Base-by-base conservation (phyloP, 257 asterid species). In the Solanum bulbocastanum region DNA sequence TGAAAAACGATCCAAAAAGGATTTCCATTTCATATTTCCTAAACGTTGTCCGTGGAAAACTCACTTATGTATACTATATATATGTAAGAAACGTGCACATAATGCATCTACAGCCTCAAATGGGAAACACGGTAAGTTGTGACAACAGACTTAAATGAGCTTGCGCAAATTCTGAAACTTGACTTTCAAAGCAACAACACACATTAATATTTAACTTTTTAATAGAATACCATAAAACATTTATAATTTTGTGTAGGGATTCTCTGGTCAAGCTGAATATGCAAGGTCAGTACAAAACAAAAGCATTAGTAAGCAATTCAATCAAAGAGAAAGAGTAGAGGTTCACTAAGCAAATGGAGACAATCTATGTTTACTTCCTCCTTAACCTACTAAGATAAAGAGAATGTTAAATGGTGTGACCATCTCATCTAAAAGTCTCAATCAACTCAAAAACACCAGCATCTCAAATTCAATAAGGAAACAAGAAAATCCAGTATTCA, bases 391-490 rank as follows among this genome's bases (percentile, higher is more conserved):
- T 23, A 75, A 23, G 84, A 78, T 8, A 42, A 13, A 76, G 36
- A 78, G 5, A 42, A 40, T 40, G 35, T 13, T n/a, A 10, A 78
- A 78, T 78, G 33, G 62, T 25, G 8, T n/a, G 60, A 78, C 62
- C 60, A 42, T 23, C 60, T 15, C 84, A 78, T 78, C 62, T 25
- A 78, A 40, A 40, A 78, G 62, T 7, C n/a, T 14, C n/a, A 42
- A 78, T 25, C 84, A 78, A 40, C 62, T 78, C 37, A 27, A 79
- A 27, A 25, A 15, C 15, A 56, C 30, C 69, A 62, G 69, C 32
- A 23, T 94, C 60, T 87, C 93, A 88, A 94, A 86, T 88, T 90
- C 94, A n/a, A 90, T 33, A 23, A 86, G 87, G 71, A 14, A 78
- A 25, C 91, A 93, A 52, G 89, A 36, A 23, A 92, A 62, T 93